Conservation (phyloP, 352 stramenopile genomes). For the Phytophthora cactorum region DNA sequence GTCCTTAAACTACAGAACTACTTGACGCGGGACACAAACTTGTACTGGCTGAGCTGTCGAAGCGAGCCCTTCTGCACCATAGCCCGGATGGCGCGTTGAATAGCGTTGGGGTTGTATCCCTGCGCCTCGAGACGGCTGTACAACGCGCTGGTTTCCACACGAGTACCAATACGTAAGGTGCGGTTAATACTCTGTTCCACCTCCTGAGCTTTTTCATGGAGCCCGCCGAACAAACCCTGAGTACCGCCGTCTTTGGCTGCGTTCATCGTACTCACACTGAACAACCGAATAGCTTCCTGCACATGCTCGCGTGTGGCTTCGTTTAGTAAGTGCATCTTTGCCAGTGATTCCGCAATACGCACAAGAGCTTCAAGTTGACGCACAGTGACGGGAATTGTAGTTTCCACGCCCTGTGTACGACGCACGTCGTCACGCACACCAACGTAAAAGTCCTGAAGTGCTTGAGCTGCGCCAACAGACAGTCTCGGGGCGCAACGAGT, state of each 20-base stretch:
- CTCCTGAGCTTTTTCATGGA: slow-evolving; percentile 86
- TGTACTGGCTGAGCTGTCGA: slow-evolving; percentile 87
- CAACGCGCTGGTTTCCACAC: slow-evolving; percentile 80
- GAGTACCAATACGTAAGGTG: slow-evolving; percentile 79
- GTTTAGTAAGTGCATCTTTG: slow-evolving; percentile 97
- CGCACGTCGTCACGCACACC: slow-evolving; percentile 97
- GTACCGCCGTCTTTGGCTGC: slow-evolving; percentile 93
- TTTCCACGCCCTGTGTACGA: slow-evolving; percentile 73
- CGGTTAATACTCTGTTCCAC: slow-evolving; percentile 87
- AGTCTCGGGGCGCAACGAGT: slow-evolving; percentile 93
- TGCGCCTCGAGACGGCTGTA: slow-evolving; percentile 85
- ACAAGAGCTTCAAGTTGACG: slow-evolving; percentile 98
- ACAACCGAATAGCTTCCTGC: slow-evolving; percentile 96
- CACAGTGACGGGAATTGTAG: slow-evolving; percentile 97
- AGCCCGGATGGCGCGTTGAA: slow-evolving; percentile 84
- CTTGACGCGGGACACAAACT: slow-evolving; percentile 84
- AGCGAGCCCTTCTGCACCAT: slow-evolving; percentile 88
- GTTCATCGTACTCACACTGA: slow-evolving; percentile 98
- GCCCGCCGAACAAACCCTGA: slow-evolving; percentile 76
- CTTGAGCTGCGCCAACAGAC: slow-evolving; percentile 90
- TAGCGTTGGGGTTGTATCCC: slow-evolving; percentile 85
- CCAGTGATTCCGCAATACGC: slow-evolving; percentile 96
- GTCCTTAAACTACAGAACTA: slow-evolving; percentile 23
- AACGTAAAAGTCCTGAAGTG: slow-evolving; percentile 98
- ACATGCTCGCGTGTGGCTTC: slow-evolving; percentile 92